Evolutionary conservation across 164 flowering plant genomes (phyloP).

Genomic region (Dillenia turbinata): DNA sequence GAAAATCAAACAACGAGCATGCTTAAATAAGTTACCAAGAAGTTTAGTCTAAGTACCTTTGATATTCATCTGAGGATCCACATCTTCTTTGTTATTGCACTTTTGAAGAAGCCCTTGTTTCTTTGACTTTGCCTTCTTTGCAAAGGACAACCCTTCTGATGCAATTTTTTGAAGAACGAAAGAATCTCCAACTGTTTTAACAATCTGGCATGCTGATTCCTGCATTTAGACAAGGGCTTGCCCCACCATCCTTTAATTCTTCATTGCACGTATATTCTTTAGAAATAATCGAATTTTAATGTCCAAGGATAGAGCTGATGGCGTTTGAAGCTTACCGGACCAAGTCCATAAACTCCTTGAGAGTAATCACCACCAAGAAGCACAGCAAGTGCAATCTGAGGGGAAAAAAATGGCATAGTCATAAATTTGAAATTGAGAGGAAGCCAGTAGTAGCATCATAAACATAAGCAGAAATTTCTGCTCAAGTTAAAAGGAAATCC

Average conservation of each 20-base stretch:
- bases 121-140: constrained; percentile 46
- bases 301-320: no score
- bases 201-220: constrained; percentile 81
- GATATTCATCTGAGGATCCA: constrained; percentile 14
- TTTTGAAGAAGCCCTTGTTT: constrained; percentile 30
- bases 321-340: constrained; percentile 46
- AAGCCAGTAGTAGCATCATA: no score
- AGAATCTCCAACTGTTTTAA: constrained; percentile 64
- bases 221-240: constrained; percentile 17
- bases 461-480: no score
- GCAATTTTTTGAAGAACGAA: constrained; percentile 49
- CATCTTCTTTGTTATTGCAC: constrained; percentile 29
- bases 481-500: no score
- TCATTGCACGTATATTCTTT: no score
- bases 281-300: no score
- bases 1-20: no score
- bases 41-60: constrained; percentile 31
- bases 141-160: constrained; percentile 61
- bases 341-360: constrained; percentile 74
- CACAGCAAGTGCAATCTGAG: constrained; percentile 79
- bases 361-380: constrained; percentile 93
- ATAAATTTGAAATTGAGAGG: no score
- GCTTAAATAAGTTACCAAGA: no score
- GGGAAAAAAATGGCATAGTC: background rate
- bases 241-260: no score